These are phyloP conservation scores for Stemphylium beticola DNA, from an alignment of 2,329 filamentous ascomycete species.

Conservation along the genomic window DNA sequence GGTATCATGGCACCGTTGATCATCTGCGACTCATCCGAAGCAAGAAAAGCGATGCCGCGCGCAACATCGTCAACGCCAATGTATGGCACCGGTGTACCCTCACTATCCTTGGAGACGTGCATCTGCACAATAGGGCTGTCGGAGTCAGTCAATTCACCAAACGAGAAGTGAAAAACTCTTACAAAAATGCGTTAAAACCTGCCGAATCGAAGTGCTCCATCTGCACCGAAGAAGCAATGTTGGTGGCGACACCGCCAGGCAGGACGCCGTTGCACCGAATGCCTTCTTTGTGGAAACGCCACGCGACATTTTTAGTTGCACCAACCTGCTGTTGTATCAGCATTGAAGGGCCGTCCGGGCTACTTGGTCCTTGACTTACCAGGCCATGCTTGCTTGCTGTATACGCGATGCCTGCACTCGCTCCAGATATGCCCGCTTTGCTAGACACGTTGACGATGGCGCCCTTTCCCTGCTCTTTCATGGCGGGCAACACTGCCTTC, in stretches of 20 bases:
- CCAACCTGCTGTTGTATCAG: constrained; percentile 40
- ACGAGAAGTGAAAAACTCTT: neutral
- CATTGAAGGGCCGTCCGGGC: neutral
- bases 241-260: constrained; percentile 45
- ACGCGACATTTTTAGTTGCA: constrained; percentile 57
- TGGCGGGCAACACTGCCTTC: constrained; percentile 51
- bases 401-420: constrained; percentile 53
- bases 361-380: constrained; percentile 28
- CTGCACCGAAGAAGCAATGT: constrained; percentile 31
- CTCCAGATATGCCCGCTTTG: constrained; percentile 45
- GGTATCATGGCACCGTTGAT: constrained; percentile 35
- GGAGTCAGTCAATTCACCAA: constrained; percentile 7
- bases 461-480: constrained; percentile 49
- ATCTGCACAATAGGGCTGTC: constrained; percentile 28
- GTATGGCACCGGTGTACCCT: constrained; percentile 28
- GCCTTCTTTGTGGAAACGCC: constrained; percentile 53
- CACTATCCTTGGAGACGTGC: constrained; percentile 31
- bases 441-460: constrained; percentile 52
- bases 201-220: constrained; percentile 31
- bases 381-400: constrained; percentile 55
- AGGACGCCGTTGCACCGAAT: constrained; percentile 57
- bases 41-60: constrained; percentile 32
- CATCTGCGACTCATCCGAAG: constrained; percentile 35
- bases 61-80: constrained; percentile 33
- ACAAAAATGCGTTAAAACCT: constrained; percentile 31